Conservation (phyloP, 371 early-diverging fungal species). For the Lichtheimia ramosa region DNA sequence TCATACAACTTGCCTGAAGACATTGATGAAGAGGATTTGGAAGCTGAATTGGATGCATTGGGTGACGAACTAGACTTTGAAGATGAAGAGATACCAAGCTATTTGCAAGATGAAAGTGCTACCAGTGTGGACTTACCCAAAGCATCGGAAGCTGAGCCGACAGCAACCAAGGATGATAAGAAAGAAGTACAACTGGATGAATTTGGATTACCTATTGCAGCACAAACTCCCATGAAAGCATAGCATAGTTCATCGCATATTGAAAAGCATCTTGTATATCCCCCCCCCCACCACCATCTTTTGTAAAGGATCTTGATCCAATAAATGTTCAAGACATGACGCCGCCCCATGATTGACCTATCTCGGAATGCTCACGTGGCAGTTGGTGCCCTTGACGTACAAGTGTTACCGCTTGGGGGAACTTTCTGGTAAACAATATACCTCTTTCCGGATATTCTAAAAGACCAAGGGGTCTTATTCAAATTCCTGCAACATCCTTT, state of each 20-base stretch:
- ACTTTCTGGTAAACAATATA: too few relatives aligned
- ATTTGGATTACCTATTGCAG: constrained; percentile 55
- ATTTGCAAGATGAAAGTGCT: constrained; percentile 55
- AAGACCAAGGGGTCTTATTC: too few relatives aligned
- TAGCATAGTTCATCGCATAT: constrained; percentile 6
- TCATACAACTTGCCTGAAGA: constrained; percentile 93
- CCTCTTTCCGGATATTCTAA: too few relatives aligned
- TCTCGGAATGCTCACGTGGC: too few relatives aligned
- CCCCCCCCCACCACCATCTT: too few relatives aligned
- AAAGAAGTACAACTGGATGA: constrained; percentile 53
- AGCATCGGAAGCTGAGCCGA: constrained; percentile 50
- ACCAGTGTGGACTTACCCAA: constrained; percentile 45
- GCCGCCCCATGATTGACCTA: too few relatives aligned
- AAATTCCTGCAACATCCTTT: too few relatives aligned
- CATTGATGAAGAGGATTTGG: constrained; percentile 93
- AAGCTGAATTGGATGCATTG: constrained; percentile 96
- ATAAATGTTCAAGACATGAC: too few relatives aligned
- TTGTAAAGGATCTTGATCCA: too few relatives aligned
- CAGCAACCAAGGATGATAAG: constrained; percentile 13
- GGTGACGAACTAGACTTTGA: constrained; percentile 87
- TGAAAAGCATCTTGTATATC: too few relatives aligned
- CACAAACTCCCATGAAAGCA: constrained; percentile 52
- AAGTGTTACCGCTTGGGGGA: too few relatives aligned
- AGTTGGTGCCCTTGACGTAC: too few relatives aligned
- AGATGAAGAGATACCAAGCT: constrained; percentile 74